Evolutionary conservation across 306 rosid genomes (phyloP), one percentile per base, ranked within the genome.

Genomic region (Vigna reflexopilosa): DNA sequence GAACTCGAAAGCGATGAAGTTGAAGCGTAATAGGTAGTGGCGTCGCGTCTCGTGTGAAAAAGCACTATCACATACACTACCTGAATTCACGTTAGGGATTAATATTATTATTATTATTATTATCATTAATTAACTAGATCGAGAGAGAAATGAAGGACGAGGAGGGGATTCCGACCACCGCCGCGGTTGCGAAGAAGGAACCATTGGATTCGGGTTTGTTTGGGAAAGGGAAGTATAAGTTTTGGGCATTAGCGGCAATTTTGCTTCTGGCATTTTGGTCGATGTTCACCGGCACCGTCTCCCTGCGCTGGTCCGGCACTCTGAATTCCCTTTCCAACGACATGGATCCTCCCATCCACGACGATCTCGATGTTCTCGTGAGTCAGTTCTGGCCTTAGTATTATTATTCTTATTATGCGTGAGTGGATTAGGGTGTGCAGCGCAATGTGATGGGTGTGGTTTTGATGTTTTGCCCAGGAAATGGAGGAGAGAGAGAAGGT

Each of bases 401-500:
- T 42, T 9, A 42, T 42, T 42, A 7, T 40, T 40, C 0, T 40
- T 40, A 40, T 40, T 40, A 11, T 44, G 4, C 11, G 16, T 3
- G 50, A 12, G 50, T 45, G 5, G 12, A 45, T 45, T 45, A 10
- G 50, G 50, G 50, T 45, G 50, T 12, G 50, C 50, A 45, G 15
- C 50, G 9, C 16, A 45, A 45, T 45, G 50, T 45, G 50, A 45
- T 45, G 50, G 50, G 13, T 45, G 50, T 45, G 14, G 24, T 16
- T 57, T 48, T 47, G 26, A 20, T 78, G 48, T 44, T 17, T 61
- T 70, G 69, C 67, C 56, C 28, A 96, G 99, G 99, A 93, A 83
- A 93, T 96, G 99, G 98, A 96, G 86, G 98, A 93, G 92, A 91
- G 99, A 83, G 99, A 96, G 91, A 96, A 90, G 80, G 92, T 90